Evolutionary conservation across 2,329 filamentous ascomycete species (phyloP).

Genomic region (Calonectria leucothoes): DNA sequence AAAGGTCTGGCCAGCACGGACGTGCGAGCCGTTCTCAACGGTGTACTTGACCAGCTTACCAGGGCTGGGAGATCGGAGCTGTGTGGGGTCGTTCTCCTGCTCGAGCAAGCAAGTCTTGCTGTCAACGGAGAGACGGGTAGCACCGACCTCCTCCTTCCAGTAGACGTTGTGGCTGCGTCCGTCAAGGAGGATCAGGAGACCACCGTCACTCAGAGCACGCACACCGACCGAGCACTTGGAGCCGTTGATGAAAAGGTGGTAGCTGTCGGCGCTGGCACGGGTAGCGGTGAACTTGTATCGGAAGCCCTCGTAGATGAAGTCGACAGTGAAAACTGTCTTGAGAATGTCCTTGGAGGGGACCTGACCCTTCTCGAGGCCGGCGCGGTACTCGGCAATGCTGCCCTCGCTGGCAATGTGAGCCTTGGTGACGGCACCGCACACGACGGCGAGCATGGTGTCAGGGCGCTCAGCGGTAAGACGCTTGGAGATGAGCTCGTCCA

Average conservation of each 20-base stretch:
- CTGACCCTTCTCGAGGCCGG: conserved; percentile 94
- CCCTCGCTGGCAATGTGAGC: conserved; percentile 94
- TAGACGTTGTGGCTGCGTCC: conserved; percentile 98
- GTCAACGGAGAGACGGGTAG: conserved; percentile 94
- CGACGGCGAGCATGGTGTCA: conserved; percentile 91
- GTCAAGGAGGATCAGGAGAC: conserved; percentile 88
- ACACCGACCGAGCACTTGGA: conserved; percentile 96
- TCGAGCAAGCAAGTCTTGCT: conserved; percentile 98
- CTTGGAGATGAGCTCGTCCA: conserved; percentile 98
- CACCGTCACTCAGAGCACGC: conserved; percentile 91
- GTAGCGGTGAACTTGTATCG: conserved; percentile 99
- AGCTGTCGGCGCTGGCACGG: conserved; percentile 90
- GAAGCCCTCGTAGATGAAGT: conserved; percentile 98
- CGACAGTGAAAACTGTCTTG: conserved; percentile 96
- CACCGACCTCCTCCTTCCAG: conserved; percentile 99
- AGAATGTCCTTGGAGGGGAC: conserved; percentile 96
- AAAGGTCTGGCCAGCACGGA: conserved; percentile 91
- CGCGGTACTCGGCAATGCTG: conserved; percentile 87
- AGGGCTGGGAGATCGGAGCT: conserved; percentile 92
- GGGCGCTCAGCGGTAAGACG: conserved; percentile 96
- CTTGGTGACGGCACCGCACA: conserved; percentile 95
- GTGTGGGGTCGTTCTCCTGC: conserved; percentile 98
- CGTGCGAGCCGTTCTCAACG: conserved; percentile 93
- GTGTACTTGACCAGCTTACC: conserved; percentile 99
- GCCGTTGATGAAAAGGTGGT: conserved; percentile 98